These are phyloP conservation scores for Cyberlindnera lachancei DNA, from an alignment of 805 yeast species.

Conservation along the genomic window DNA sequence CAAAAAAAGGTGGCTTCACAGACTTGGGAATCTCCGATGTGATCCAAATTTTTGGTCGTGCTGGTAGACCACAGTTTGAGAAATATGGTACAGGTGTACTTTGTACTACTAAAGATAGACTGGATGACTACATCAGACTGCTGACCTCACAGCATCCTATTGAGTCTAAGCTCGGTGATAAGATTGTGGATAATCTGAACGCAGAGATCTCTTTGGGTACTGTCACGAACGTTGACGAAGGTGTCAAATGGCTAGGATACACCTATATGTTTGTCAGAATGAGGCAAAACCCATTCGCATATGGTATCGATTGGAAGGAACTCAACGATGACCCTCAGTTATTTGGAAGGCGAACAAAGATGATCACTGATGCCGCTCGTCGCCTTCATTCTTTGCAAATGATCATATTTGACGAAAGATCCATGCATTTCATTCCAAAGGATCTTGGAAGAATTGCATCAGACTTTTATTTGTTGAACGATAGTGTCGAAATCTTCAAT, in stretches of 20 bases:
- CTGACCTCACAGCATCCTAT: conserved; percentile 94
- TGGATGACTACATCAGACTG: conserved; percentile 84
- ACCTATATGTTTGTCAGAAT: conserved; percentile 91
- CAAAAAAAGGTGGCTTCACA: conserved; percentile 89
- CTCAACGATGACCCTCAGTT: conserved; percentile 76
- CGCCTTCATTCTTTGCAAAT: conserved; percentile 81
- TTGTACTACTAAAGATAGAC: conserved; percentile 71
- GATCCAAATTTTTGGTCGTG: conserved; percentile 97
- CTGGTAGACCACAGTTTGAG: conserved; percentile 97
- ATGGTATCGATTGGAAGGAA: conserved; percentile 87
- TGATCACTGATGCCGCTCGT: conserved; percentile 76
- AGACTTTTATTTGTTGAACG: conserved; percentile 81
- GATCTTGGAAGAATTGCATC: conserved; percentile 93
- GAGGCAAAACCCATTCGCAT: conserved; percentile 88
- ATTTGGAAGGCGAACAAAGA: conserved; percentile 60
- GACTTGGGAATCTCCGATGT: conserved; percentile 96
- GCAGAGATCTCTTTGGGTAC: conserved; percentile 96
- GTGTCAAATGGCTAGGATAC: conserved; percentile 95
- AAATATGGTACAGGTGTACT: conserved; percentile 87
- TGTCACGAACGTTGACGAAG: conserved; percentile 91
- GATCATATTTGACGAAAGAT: conserved; percentile 85
- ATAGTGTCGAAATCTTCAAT: conserved; percentile 84
- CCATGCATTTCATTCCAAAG: conserved; percentile 73
- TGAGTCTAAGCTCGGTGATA: conserved; percentile 73
- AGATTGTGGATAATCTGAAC: conserved; percentile 84